A percentile compares a stretch with the other conserved stretches of the same genome.
Conservation (phyloP, 257 asterid genomes). For the Nicotiana knightiana region DNA sequence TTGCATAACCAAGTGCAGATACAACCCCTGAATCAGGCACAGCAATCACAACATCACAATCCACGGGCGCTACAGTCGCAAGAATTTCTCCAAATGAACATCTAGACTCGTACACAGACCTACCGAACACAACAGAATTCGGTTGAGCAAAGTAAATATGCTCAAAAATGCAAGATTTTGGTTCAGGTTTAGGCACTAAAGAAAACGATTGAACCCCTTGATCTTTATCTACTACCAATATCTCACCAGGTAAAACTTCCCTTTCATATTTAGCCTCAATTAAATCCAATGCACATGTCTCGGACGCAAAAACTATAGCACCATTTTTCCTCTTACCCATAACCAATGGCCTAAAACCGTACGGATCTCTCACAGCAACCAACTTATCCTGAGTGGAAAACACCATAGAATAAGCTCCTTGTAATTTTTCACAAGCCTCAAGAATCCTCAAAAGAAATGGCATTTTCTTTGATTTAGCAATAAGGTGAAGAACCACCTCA, state of each 20-base stretch:
- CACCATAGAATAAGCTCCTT: conserved; percentile 88
- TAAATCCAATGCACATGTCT: conserved; percentile 44
- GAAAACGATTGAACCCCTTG: conserved; percentile 48
- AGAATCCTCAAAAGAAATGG: conserved; percentile 76
- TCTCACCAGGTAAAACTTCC: conserved; percentile 44
- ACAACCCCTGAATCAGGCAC: conserved; percentile 93
- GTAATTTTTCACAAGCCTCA: conserved; percentile 75
- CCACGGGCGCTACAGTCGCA: conserved; percentile 63
- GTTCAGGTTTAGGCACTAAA: conserved; percentile 54
- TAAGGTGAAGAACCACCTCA: conserved; percentile 78
- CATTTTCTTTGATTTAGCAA: conserved; percentile 77
- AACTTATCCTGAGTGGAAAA: conserved; percentile 40
- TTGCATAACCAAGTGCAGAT: conserved; percentile 83
- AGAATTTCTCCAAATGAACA: conserved; percentile 58
- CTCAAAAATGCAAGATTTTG: conserved; percentile 71
- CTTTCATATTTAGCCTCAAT: conserved; percentile 75
- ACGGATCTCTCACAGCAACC: conserved; percentile 44
- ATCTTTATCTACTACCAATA: conserved; percentile 39
- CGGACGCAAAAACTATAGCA: conserved; percentile 39
- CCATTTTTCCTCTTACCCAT: conserved; percentile 52
- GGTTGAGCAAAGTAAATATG: conserved; percentile 77
- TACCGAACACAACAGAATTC: conserved; percentile 61
- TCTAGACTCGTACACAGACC: conserved; percentile 71
- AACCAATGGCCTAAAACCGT: conserved; percentile 43
- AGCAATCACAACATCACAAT: conserved; percentile 85